A percentile compares a stretch with the other conserved stretches of the same genome.
phyloP scores from a whole-genome alignment of 345 rosid genomes.

The Carallia pectinifolia region DNA sequence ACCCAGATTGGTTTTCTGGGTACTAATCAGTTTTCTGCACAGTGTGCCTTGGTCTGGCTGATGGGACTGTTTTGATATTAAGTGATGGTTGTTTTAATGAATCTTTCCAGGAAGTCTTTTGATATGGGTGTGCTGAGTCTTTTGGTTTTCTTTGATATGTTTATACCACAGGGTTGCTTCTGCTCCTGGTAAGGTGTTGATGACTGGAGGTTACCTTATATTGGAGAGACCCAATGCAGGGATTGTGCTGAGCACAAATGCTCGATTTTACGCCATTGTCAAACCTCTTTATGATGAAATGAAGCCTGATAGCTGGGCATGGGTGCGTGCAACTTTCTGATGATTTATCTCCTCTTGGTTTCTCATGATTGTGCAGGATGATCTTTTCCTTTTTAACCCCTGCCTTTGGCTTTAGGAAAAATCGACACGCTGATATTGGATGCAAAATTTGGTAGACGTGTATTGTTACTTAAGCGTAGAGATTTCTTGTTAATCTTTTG shows the following conservation, averaged over 20 bases:
- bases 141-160: too few relatives aligned
- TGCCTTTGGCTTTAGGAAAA: too few relatives aligned
- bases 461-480: background rate
- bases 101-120: background rate
- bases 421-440: background rate
- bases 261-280: constrained; percentile 87
- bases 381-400: too few relatives aligned
- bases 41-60: background rate
- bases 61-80: background rate
- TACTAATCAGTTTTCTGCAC: background rate
- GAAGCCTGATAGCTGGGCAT: constrained; percentile 79
- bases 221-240: constrained; percentile 96
- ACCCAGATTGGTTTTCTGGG: constrained; percentile 4
- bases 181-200: constrained; percentile 96
- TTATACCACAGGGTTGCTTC: constrained; percentile 68
- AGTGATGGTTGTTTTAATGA: background rate
- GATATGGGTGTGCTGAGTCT: too few relatives aligned
- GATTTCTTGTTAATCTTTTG: constrained; percentile 1
- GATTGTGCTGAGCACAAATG: constrained; percentile 84
- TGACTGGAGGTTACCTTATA: constrained; percentile 90
- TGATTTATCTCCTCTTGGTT: background rate
- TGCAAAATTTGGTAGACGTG: background rate
- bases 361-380: background rate
- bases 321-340: constrained; percentile 49
- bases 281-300: constrained; percentile 65